phyloP scores from a whole-genome alignment of 352 stramenopile species.

The Globisporangium yorkense region DNA sequence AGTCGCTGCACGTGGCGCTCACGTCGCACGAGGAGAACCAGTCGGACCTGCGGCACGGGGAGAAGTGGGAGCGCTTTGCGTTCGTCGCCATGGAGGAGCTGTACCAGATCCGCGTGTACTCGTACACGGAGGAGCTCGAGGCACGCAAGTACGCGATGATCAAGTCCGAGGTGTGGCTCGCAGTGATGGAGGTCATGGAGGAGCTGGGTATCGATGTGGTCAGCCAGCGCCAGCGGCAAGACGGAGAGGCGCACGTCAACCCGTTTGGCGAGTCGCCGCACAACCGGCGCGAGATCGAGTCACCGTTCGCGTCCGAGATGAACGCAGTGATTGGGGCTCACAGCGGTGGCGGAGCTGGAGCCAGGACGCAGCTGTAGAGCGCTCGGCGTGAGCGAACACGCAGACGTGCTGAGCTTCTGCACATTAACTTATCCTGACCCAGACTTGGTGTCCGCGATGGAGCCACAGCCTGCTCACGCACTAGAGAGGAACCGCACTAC shows the following conservation, averaged over 20 bases:
- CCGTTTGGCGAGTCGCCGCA: constrained; percentile 35
- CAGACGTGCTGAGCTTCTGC: too few species aligned
- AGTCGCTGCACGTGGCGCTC: constrained; percentile 77
- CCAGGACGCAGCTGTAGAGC: constrained; percentile 35
- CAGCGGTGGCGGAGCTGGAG: constrained; percentile 10
- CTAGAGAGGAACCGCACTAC: neutral
- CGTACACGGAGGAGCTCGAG: constrained; percentile 84
- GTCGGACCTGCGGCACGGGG: constrained; percentile 67
- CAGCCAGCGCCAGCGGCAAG: constrained; percentile 16
- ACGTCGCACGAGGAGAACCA: constrained; percentile 86
- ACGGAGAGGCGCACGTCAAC: constrained; percentile 15
- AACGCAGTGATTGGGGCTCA: constrained; percentile 43
- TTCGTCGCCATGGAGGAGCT: constrained; percentile 87
- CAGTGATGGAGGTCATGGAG: constrained; percentile 87
- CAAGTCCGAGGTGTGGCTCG: constrained; percentile 85
- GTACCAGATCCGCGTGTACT: constrained; percentile 80
- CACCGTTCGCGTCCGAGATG: constrained; percentile 55
- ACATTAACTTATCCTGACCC: constrained; percentile 11
- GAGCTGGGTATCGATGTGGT: constrained; percentile 63
- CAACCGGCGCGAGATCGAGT: constrained; percentile 20
- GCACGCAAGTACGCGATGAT: constrained; percentile 86
- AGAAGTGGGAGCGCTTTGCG: constrained; percentile 80
- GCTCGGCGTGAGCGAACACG: neutral
- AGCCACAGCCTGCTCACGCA: neutral
- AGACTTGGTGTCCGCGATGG: neutral